Evolutionary conservation across 1,284 basidiomycete species (phyloP), one percentile per base, ranked within the genome.

Genomic region (Vanrija sp.): DNA sequence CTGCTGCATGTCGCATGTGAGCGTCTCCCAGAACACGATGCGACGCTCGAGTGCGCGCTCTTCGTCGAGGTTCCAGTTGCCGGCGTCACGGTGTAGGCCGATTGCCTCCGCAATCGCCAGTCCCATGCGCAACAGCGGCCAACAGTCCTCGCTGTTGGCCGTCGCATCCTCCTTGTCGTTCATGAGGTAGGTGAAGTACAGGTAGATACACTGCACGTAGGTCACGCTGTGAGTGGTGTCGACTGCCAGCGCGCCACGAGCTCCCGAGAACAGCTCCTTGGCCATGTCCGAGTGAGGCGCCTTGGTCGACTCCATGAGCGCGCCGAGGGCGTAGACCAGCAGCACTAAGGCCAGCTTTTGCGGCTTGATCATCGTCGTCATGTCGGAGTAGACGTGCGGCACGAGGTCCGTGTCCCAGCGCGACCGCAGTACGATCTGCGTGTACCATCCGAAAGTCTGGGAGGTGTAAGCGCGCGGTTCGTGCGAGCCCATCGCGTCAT

Each of bases 291-390:
- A 23, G 21, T 34, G 26, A 5, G 42, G n/a, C 6, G 66, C 64
- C 3, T 38, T 28, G 26, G 51, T 39, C 1, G 62, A 59, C 43
- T 71, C 66, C 55, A 72, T 67, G 15, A 66, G 54, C 8, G 54
- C 34, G 16, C 65, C 69, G 43, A 71, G 63, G 1, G 64, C 55
- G 23, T 71, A 49, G 26, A 71, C 42, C 39, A 67, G 57, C 53
- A 67, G 67, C 46, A 70, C 53, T 28, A 64, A 58, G 16, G 66
- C 65, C 26, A 73, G 57, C 39, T 63, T 58, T 29, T 64, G 62
- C 18, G 55, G 51, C 16, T 51, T 23, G 8, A 26, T 19, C 8
- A 38, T 18, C 38, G n/a, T n/a, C 15, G 50, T 9, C 7, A 14
- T 15, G 43, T 43, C 42, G 9, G 38, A 43, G 43, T 59, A 62